Evolutionary conservation across 108 stramenopile species (phyloP), one percentile per base, ranked within the genome.

Genomic region (Skeletonema marinoi): DNA sequence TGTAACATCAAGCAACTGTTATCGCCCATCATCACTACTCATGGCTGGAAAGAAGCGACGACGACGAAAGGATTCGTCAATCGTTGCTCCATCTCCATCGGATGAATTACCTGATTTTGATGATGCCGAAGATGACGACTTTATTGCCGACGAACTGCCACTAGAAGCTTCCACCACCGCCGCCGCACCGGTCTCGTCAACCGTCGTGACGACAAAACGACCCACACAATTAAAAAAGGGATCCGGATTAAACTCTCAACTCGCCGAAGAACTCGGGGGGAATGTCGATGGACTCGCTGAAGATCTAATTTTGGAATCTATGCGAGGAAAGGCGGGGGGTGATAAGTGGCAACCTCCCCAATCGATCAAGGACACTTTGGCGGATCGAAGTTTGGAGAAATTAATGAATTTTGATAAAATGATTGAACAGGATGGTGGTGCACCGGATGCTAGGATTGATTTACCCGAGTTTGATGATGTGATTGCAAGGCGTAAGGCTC

Each of bases 91-190:
- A 32, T 61, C 76, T 25, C 42, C 48, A 19, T 21, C 35, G 13
- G 78, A 78, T 38, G 90, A 90, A 16, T 75, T 94, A 19, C 93
- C 93, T 31, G 93, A 94, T 13, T 94, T 94, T 78, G 91, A 92
- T 48, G 36, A 89, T 41, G 87, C 61, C 7, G 88, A 84, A 54
- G 78, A 73, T 60, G 75, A 33, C 4, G 81, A 86, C 29, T 68
- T 59, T 19, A 62, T 42, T 32, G 77, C 71, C 19, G 32, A 25
- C 13, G 59, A 68, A 21, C 8, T 30, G 36, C 54, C 42, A 42
- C 72, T 88, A 50, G 85, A 79, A 64, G 80, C 81, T 60, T 41
- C 39, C 2, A 12, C 39, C 39, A 2, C 39, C 11, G 12, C 39
- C 2, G 39, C 39, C 11, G 0, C 25, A 25, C 25, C 25, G n/a